Conservation (phyloP, 2,329 filamentous ascomycete species). For the Venturia aucupariae region DNA sequence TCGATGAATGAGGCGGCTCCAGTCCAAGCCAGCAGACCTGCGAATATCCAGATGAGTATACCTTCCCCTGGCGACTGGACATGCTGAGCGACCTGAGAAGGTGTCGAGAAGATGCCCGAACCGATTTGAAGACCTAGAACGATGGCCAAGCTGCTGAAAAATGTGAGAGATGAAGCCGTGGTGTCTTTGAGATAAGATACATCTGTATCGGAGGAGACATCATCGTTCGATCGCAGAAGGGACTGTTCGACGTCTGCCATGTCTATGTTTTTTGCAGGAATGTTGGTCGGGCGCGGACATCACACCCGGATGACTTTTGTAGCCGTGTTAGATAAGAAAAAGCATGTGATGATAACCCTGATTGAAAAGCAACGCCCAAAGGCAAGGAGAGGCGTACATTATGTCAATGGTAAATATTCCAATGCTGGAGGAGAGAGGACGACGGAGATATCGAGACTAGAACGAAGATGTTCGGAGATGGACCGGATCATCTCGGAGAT, state of each 20-base stretch:
- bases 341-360: too few species aligned
- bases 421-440: too few species aligned
- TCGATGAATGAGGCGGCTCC: constrained; percentile 54
- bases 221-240: not conserved
- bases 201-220: not conserved
- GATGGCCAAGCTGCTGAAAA: not conserved
- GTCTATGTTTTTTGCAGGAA: too few species aligned
- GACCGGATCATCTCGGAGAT: too few species aligned
- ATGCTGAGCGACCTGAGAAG: constrained; percentile 53
- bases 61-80: constrained; percentile 52
- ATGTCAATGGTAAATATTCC: too few species aligned
- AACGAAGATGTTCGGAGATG: too few species aligned
- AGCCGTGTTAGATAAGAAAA: too few species aligned
- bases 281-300: too few species aligned
- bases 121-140: constrained; percentile 41
- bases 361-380: too few species aligned
- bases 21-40: constrained; percentile 54
- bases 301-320: too few species aligned
- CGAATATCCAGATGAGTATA: constrained; percentile 51
- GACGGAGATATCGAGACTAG: too few species aligned
- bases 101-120: constrained; percentile 56
- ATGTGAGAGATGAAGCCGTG: not conserved
- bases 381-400: too few species aligned
- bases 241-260: not conserved
- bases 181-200: not conserved